Base-by-base conservation (phyloP, 2,329 filamentous ascomycete genomes). In the Ophiostoma pallidulum region DNA sequence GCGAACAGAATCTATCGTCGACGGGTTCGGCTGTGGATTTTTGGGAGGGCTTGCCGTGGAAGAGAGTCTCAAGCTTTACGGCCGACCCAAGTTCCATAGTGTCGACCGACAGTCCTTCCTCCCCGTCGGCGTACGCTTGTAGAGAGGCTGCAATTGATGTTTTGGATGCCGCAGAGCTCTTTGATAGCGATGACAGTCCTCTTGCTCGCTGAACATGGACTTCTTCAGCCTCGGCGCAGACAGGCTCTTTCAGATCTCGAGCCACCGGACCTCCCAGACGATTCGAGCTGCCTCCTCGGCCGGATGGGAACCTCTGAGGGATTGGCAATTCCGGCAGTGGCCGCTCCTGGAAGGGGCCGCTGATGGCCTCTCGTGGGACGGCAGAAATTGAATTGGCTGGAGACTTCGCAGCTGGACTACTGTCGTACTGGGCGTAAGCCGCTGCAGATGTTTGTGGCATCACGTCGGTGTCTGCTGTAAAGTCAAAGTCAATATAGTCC, bases 401-500 rank as follows among this genome's bases (percentile, higher is more conserved):
- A n/a, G n/a, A n/a, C n/a, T n/a, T n/a, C n/a, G n/a, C n/a, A n/a
- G n/a, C n/a, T n/a, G n/a, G n/a, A n/a, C n/a, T n/a, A n/a, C n/a
- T n/a, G n/a, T n/a, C n/a, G n/a, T n/a, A n/a, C n/a, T n/a, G n/a
- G n/a, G n/a, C n/a, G n/a, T n/a, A n/a, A n/a, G n/a, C n/a, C n/a
- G n/a, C n/a, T n/a, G n/a, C n/a, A n/a, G n/a, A n/a, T n/a, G n/a
- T n/a, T n/a, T n/a, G n/a, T n/a, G n/a, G n/a, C n/a, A n/a, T n/a
- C n/a, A n/a, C n/a, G n/a, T n/a, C n/a, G n/a, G n/a, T n/a, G n/a
- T n/a, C n/a, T n/a, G n/a, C n/a, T n/a, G n/a, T n/a, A n/a, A n/a
- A n/a, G n/a, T 45, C 41, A 19, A 36, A 36, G n/a, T 22, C 41
- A 13, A 2, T 14, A 16, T 91, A 78, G 26, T 90, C 65, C 1